Conservation (phyloP, 148 eudicot genomes). For the Linanthus parryae region DNA sequence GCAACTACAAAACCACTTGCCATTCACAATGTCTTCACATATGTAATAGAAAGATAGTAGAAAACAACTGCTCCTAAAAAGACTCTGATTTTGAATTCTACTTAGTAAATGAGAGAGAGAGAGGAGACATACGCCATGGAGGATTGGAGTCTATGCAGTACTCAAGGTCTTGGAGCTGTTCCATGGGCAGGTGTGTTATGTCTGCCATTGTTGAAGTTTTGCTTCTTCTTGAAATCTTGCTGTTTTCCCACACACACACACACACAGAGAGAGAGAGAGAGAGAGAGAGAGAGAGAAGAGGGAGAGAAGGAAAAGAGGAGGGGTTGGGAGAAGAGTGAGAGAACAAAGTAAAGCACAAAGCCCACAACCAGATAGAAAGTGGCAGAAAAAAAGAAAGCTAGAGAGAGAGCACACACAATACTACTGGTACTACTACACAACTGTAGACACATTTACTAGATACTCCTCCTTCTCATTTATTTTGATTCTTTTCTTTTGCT, state of each 20-base stretch:
- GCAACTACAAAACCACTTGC: constrained; percentile 8
- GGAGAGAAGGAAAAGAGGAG: neutral
- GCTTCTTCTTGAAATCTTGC: neutral
- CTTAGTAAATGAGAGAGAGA: too few species aligned
- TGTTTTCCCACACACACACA: constrained; percentile 9
- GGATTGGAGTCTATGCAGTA: constrained; percentile 99
- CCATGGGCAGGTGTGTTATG: constrained; percentile 88
- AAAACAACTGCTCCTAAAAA: too few species aligned
- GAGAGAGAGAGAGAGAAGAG: constrained; percentile 8
- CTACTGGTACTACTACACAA: too few species aligned
- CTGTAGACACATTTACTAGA: too few species aligned
- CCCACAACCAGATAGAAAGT: constrained; percentile 3
- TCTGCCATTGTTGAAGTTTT: constrained; percentile 65
- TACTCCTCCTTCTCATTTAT: too few species aligned
- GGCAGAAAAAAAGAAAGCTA: neutral
- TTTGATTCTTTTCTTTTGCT: neutral
- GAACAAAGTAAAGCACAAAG: constrained; percentile 17
- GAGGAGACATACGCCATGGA: constrained; percentile 69
- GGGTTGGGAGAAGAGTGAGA: neutral
- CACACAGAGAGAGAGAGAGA: constrained; percentile 8
- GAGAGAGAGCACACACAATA: neutral
- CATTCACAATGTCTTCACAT: constrained; percentile 4
- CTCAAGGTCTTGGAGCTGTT: constrained; percentile 98
- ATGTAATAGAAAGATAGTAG: too few species aligned
- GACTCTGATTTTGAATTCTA: too few species aligned